A percentile compares a stretch with the other conserved stretches of the same genome.
phyloP scores from a whole-genome alignment of 176 grass and related monocot species.

The Canna indica region DNA sequence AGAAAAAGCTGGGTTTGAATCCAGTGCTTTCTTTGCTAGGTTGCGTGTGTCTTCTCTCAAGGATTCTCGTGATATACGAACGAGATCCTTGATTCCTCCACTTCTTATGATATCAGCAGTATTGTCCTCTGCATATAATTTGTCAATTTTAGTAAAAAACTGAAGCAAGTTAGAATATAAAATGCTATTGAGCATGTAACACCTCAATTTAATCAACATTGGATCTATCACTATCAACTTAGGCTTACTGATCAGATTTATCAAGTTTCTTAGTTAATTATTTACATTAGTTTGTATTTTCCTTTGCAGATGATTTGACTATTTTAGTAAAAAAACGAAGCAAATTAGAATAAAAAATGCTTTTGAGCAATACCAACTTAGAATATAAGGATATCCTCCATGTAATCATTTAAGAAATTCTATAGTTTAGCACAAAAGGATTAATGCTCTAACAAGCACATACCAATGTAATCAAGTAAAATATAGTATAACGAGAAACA shows the following conservation, averaged over 20 bases:
- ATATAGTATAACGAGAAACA: not conserved
- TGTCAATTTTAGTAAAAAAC: not conserved
- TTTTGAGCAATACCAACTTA: too few species aligned
- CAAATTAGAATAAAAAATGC: too few species aligned
- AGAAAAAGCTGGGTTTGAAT: constrained; percentile 66
- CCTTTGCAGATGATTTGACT: too few species aligned
- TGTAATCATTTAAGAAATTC: too few species aligned
- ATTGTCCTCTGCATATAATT: constrained; percentile 59
- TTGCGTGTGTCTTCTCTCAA: constrained; percentile 55
- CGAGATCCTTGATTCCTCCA: constrained; percentile 79
- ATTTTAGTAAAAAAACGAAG: too few species aligned
- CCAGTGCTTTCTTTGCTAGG: constrained; percentile 69
- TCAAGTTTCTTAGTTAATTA: not conserved
- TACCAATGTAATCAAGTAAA: not conserved
- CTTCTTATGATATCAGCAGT: constrained; percentile 54
- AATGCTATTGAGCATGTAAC: not conserved
- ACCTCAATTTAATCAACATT: too few species aligned
- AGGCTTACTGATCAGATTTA: too few species aligned
- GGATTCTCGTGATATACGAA: constrained; percentile 74
- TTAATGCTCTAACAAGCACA: not conserved
- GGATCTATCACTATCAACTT: too few species aligned
- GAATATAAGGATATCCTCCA: too few species aligned
- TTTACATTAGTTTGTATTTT: too few species aligned
- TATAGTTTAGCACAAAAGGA: not conserved
- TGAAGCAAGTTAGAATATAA: not conserved